Conservation (phyloP, 2,329 filamentous ascomycete genomes). For the Ophiostoma ulmi region DNA sequence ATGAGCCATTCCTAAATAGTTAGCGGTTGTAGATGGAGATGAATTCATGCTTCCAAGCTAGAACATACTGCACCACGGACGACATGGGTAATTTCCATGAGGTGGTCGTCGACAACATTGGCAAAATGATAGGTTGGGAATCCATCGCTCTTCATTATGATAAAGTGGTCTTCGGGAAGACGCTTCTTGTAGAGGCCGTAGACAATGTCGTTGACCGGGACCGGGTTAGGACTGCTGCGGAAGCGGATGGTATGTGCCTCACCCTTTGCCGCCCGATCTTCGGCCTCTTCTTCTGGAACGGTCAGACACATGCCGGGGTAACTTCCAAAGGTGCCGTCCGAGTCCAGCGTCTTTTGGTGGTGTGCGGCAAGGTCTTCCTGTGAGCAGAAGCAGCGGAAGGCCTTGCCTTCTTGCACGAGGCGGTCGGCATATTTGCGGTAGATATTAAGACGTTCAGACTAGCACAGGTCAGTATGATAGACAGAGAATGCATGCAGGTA, state of each 20-base stretch:
- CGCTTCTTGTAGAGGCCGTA: slow-evolving; percentile 63
- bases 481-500: not conserved
- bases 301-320: slow-evolving; percentile 64
- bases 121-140: slow-evolving; percentile 95
- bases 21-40: not conserved
- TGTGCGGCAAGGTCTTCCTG: slow-evolving; percentile 63
- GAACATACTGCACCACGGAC: slow-evolving; percentile 69
- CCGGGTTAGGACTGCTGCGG: slow-evolving; percentile 56
- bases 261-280: slow-evolving; percentile 61
- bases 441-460: slow-evolving; percentile 72
- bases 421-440: slow-evolving; percentile 67
- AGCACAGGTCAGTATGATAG: slow-evolving; percentile 4
- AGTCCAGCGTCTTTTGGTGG: slow-evolving; percentile 56
- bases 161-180: slow-evolving; percentile 67
- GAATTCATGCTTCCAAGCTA: not conserved
- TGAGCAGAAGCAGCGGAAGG: slow-evolving; percentile 91
- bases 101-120: slow-evolving; percentile 92
- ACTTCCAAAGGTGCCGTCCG: slow-evolving; percentile 42
- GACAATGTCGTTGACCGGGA: slow-evolving; percentile 69
- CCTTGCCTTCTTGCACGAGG: slow-evolving; percentile 65
- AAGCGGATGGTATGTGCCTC: slow-evolving; percentile 75
- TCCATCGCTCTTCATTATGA: slow-evolving; percentile 86
- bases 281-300: slow-evolving; percentile 62
- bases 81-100: slow-evolving; percentile 94
- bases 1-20: slow-evolving; percentile 77